A percentile compares a stretch with the other conserved stretches of the same genome.
phyloP scores from a whole-genome alignment of 1,139 yeast species.

The Scheffersomyces stambukii region DNA sequence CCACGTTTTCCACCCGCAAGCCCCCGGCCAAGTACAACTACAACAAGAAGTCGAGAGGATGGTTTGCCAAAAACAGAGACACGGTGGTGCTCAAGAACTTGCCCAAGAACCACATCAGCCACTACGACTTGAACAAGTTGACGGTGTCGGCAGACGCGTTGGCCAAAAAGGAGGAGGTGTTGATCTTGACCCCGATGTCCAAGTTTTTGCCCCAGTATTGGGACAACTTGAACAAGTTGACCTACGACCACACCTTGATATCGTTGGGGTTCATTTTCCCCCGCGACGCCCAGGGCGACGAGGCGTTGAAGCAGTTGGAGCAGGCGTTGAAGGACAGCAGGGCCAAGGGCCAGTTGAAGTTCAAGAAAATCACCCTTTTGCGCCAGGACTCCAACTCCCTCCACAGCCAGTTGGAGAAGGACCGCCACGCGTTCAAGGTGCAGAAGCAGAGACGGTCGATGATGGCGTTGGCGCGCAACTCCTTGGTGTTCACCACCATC shows the following conservation, averaged over 20 bases:
- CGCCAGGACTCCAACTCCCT: conserved; percentile 86
- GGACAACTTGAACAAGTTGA: conserved; percentile 69
- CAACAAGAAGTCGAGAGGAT: conserved; percentile 43
- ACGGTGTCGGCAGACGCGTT: conserved; percentile 67
- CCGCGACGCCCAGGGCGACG: conserved; percentile 73
- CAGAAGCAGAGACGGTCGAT: conserved; percentile 85
- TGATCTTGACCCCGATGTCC: conserved; percentile 85
- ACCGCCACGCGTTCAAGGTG: conserved; percentile 64
- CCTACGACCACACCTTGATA: conserved; percentile 79
- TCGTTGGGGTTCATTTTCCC: conserved; percentile 93
- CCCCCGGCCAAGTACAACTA: conserved; percentile 42
- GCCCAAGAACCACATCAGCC: conserved; percentile 77
- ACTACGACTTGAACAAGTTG: conserved; percentile 76
- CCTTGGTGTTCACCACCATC: conserved; percentile 81
- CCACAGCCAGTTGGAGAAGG: conserved; percentile 68
- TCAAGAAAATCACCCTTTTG: conserved; percentile 76
- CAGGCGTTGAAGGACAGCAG: conserved; percentile 57
- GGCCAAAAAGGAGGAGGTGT: conserved; percentile 72
- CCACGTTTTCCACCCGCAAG: conserved; percentile 18
- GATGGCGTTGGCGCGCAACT: conserved; percentile 94
- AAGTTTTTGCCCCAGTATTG: conserved; percentile 82
- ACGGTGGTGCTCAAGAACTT: conserved; percentile 53
- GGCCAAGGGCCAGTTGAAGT: conserved; percentile 58
- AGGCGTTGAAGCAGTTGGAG: conserved; percentile 67
- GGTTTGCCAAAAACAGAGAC: conserved; percentile 41